phyloP scores from a whole-genome alignment of 139 green algal genomes.

The Marvania coccoides region DNA sequence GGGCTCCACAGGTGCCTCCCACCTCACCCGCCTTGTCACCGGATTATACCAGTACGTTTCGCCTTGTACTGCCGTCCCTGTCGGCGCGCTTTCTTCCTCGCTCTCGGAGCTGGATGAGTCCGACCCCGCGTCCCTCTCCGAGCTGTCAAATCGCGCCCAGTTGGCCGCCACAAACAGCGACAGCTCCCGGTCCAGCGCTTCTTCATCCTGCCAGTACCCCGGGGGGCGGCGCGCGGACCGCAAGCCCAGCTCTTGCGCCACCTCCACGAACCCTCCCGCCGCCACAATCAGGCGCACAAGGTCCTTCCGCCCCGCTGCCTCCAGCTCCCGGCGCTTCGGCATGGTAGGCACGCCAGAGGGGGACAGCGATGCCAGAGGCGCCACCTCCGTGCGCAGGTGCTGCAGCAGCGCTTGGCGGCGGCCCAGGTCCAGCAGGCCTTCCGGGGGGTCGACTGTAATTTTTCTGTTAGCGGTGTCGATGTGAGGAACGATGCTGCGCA shows the following conservation, averaged over 20 bases:
- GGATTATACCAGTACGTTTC: constrained; percentile 6
- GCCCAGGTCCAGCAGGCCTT: constrained; percentile 24
- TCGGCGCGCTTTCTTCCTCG: neutral
- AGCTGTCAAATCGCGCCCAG: constrained; percentile 16
- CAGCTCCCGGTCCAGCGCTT: constrained; percentile 21
- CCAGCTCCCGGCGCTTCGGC: constrained; percentile 14
- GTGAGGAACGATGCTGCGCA: neutral
- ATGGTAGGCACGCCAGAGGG: constrained; percentile 3
- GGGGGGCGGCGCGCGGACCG: constrained; percentile 10
- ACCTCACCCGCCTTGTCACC: constrained; percentile 13
- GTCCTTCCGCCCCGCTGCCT: constrained; percentile 7
- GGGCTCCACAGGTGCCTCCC: neutral
- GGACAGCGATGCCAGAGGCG: neutral
- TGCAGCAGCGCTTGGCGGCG: constrained; percentile 3
- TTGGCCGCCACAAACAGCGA: constrained; percentile 20
- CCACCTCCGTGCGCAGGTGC: neutral
- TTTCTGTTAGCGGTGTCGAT: neutral
- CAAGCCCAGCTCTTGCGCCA: constrained; percentile 15
- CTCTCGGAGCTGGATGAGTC: neutral
- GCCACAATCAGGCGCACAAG: constrained; percentile 7
- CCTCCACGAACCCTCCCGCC: constrained; percentile 26
- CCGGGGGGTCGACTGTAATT: constrained; percentile 5
- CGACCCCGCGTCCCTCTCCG: neutral
- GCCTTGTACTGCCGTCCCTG: neutral
- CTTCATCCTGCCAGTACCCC: constrained; percentile 24